Evolutionary conservation across 179 eudicot species (phyloP).

Genomic region (Corrigiola litoralis): DNA sequence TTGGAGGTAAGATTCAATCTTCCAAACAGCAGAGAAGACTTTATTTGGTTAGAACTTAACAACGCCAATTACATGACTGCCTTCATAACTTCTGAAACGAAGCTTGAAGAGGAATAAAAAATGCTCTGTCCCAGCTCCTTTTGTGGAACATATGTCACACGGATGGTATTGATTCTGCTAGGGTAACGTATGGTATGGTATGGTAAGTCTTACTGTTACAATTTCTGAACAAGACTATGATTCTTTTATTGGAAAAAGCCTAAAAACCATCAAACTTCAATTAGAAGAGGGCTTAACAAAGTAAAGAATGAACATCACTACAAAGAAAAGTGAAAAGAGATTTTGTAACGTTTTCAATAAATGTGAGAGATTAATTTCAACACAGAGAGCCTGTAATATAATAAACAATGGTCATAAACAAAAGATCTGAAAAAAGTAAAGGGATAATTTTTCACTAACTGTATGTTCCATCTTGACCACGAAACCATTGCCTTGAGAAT

Average conservation of each 20-base stretch:
- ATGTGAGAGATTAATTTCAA: background rate
- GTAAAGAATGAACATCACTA: too few relatives aligned
- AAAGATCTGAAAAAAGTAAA: background rate
- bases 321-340: too few relatives aligned
- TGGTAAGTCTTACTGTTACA: too few relatives aligned
- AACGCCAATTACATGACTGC: background rate
- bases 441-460: slow-evolving; percentile 50
- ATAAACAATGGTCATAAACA: slow-evolving; percentile 1
- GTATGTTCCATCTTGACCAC: slow-evolving; percentile 92
- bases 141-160: too few relatives aligned
- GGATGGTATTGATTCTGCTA: too few relatives aligned
- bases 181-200: too few relatives aligned
- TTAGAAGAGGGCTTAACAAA: too few relatives aligned
- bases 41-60: background rate
- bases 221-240: too few relatives aligned
- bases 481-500: slow-evolving; percentile 96
- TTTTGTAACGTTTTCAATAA: background rate
- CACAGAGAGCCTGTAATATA: background rate
- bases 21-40: background rate
- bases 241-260: too few relatives aligned
- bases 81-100: background rate
- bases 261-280: too few relatives aligned
- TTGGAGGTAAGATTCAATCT: background rate
- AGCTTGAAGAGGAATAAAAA: too few relatives aligned
- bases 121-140: too few relatives aligned